Evolutionary conservation across 306 rosid genomes (phyloP), one percentile per base, ranked within the genome.

Genomic region (Betula pendula): DNA sequence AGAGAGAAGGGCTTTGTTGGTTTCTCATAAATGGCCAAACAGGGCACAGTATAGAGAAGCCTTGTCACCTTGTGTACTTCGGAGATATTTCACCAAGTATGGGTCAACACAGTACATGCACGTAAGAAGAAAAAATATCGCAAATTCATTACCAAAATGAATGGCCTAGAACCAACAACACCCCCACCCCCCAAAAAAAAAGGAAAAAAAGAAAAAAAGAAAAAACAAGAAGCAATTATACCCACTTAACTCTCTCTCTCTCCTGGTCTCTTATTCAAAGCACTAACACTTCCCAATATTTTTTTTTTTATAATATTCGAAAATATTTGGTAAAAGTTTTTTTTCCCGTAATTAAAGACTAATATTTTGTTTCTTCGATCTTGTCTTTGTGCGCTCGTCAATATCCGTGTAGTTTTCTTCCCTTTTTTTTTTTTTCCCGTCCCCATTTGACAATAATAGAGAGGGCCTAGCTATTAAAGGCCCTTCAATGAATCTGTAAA

Each of bases 401-500:
- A 22, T 14, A 56, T 10, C 16, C 7, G 33, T 56, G 6, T 24
- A 3, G 16, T 24, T 56, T 24, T 24, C 56, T n/a, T n/a, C 33
- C 33, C n/a, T n/a, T n/a, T n/a, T n/a, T n/a, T n/a, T n/a, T 72
- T 68, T 47, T 76, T 59, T 68, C 68, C 68, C 70, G 74, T 60
- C 81, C 51, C 44, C 12, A 51, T 33, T 22, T 56, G 81, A 74
- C 85, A 83, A 83, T 78, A 81, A 84, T 77, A 81, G 88, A 81
- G 88, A 78, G 94, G 91, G 82, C 89, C 93, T 82, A 81, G 88
- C 66, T 67, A 88, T 82, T 84, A 86, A 87, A 85, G 85, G 70
- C 70, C 69, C 78, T 84, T 90, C 83, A 90, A 89, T 87, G 96
- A 90, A 90, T 80, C 90, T 89, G 93, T 82, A 84, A 89, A 89